These are phyloP conservation scores for Xylariomycetidae sp. DNA, from an alignment of 2,329 filamentous ascomycete species.

Conservation along the genomic window DNA sequence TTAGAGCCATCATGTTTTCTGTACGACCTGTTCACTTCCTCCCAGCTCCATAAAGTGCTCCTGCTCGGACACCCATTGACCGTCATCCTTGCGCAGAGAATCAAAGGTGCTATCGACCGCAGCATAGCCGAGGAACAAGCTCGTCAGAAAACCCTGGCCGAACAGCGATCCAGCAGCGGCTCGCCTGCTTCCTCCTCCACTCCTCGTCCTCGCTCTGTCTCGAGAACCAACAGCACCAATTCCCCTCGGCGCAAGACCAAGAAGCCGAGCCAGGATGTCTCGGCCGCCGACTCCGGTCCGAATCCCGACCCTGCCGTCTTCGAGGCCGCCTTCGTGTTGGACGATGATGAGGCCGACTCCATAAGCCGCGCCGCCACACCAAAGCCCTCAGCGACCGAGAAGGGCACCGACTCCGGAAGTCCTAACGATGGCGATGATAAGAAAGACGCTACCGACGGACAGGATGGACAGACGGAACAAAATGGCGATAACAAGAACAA, in stretches of 20 bases:
- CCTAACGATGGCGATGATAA: constrained; percentile 14
- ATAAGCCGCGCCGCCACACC: constrained; percentile 58
- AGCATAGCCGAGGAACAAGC: constrained; percentile 90
- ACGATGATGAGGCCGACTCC: constrained; percentile 77
- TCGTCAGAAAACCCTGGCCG: constrained; percentile 54
- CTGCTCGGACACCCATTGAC: constrained; percentile 6
- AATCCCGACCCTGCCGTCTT: constrained; percentile 83
- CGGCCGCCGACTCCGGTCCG: constrained; percentile 33
- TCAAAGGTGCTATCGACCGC: constrained; percentile 79
- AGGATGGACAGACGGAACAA: constrained; percentile 1
- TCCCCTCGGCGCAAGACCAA: constrained; percentile 33
- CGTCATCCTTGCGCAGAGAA: constrained; percentile 48
- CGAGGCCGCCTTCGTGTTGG: constrained; percentile 78
- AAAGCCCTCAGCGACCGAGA: constrained; percentile 31
- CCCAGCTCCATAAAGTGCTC: background rate
- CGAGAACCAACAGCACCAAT: constrained; percentile 29
- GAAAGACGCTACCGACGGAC: constrained; percentile 6
- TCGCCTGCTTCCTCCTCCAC: constrained; percentile 36
- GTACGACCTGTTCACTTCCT: constrained; percentile 11
- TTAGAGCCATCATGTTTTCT: constrained; percentile 20
- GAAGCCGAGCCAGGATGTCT: constrained; percentile 33
- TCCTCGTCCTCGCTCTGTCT: constrained; percentile 38
- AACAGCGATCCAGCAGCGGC: constrained; percentile 37
- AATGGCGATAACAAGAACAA: constrained; percentile 9
- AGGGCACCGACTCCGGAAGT: constrained; percentile 20